Conservation (phyloP, 2,329 filamentous ascomycete species). For the Penicillium sp. region DNA sequence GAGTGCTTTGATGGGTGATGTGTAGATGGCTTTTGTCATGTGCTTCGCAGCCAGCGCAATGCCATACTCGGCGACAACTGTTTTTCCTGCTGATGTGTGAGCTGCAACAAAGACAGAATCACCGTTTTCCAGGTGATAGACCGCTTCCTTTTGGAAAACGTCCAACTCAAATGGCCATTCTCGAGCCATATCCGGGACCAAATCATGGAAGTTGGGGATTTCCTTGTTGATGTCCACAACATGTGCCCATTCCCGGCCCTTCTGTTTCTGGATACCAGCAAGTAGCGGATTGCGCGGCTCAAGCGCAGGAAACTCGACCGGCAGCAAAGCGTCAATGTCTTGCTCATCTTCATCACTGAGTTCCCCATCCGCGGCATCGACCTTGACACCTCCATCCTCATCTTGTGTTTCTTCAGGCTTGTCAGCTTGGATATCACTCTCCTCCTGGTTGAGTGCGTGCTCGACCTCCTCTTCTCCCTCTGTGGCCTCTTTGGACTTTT, state of each 20-base stretch:
- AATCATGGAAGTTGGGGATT: constrained; percentile 88
- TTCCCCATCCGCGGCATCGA: constrained; percentile 27
- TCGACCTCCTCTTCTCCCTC: constrained; percentile 71
- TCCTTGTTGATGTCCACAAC: constrained; percentile 95
- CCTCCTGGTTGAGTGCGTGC: constrained; percentile 55
- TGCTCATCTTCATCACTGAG: constrained; percentile 43
- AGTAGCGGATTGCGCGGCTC: constrained; percentile 79
- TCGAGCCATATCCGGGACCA: constrained; percentile 93
- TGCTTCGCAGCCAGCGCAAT: constrained; percentile 96
- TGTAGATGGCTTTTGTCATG: constrained; percentile 99
- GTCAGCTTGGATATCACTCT: constrained; percentile 46
- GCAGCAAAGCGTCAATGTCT: constrained; percentile 81
- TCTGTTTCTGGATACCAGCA: constrained; percentile 69
- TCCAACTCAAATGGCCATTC: constrained; percentile 98
- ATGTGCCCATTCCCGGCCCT: constrained; percentile 90
- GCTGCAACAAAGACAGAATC: constrained; percentile 98
- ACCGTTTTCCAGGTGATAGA: constrained; percentile 94
- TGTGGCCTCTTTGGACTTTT: constrained; percentile 57
- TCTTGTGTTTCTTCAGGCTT: constrained; percentile 46
- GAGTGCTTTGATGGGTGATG: constrained; percentile 94
- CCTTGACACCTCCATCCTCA: constrained; percentile 5
- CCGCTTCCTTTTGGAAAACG: constrained; percentile 96
- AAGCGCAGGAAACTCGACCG: constrained; percentile 88
- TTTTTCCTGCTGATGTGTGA: constrained; percentile 97
- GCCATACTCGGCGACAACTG: constrained; percentile 95